Base-by-base conservation (phyloP, 2,329 filamentous ascomycete species). In the Ilyonectria destructans region DNA sequence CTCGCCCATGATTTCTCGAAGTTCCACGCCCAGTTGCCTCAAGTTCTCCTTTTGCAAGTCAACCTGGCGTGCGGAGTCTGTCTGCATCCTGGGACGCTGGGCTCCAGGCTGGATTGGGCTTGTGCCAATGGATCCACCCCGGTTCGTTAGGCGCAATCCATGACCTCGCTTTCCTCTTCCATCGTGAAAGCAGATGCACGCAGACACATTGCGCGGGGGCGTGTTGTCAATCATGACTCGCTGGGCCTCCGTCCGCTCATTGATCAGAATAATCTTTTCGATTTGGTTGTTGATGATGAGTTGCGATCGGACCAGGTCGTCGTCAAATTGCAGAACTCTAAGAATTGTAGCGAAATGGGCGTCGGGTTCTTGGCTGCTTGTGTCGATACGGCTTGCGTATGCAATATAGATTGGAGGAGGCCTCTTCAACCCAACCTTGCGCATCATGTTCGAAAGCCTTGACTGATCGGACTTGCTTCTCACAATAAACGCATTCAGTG, bases 181-280 rank as follows among this genome's bases (percentile, higher is more conserved):
- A 68, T 94, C 90, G 68, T 91, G 87, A 69, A 92, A 87, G 62
- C 90, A 88, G 67, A 96, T 89, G 73, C 93, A 96, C 64, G 90
- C 88, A 60, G 85, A 88, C 12, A 96, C 93, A 70, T 97, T 96
- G 15, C 82, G 85, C 1, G 91, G 90, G n/a, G 82, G 80, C 5
- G 84, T 84, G 46, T 84, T 85, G 60, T 87, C 85, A 68, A 92
- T 89, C 87, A 97, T 93, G 52, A 93, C 87, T 4, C 85, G 82
- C 49, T 91, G 85, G 1, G 92, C 96, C 63, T 93, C 88, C 1
- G 85, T 80, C 31, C 93, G 85, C 33, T 91, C 85, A 62, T 90
- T 85, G 61, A 98, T 90, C 1, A 99, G 85, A 6, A 97, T 89
- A 8, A 92, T 90, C 79, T 98, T 95, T 69, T 99, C 96, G 59